Base-by-base conservation (phyloP, 805 yeast genomes). In the Scheffersomyces stipitis region DNA sequence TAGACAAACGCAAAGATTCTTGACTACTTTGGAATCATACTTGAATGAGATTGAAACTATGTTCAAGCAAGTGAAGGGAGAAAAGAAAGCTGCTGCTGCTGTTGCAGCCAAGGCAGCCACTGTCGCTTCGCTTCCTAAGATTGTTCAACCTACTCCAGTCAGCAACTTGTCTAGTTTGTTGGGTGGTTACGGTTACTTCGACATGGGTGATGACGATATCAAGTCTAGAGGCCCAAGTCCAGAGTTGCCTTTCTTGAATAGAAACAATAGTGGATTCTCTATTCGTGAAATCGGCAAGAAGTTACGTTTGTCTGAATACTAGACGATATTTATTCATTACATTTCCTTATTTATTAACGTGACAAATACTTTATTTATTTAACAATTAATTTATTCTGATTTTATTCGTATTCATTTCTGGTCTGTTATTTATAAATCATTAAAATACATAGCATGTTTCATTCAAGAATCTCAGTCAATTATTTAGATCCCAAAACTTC, bases 401-500 rank as follows among this genome's bases (percentile, higher is more conserved):
- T 28, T 17, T 14, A 26, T 13, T 16, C 18, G 16, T 27, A 24
- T 36, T 30, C 26, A 26, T 26, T 26, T 15, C 29, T 15, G 4
- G 15, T 15, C 16, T 26, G 22, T 30, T 23, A 13, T 28, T n/a
- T n/a, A n/a, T n/a, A n/a, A n/a, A n/a, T n/a, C n/a, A n/a, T n/a
- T n/a, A n/a, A n/a, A 22, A 8, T 22, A 22, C 26, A 22, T 22
- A 22, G 15, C 14, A 22, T n/a, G n/a, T n/a, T n/a, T n/a, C n/a
- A n/a, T 8, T n/a, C 9, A 16, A n/a, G 15, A 17, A 13, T 28
- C 31, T 15, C n/a, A 28, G 15, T 8, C 5, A 18, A 4, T 15
- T 28, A 28, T n/a, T 28, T 60, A 83, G 26, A 84, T 81, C 31
- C 91, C 91, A 62, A 83, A 84, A 37, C 73, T 73, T 20, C 84